Percentiles rank a stretch among this genome's conserved stretches.
Evolutionary conservation across 164 flowering plant genomes (phyloP).

Genomic region (Annona cherimola): DNA sequence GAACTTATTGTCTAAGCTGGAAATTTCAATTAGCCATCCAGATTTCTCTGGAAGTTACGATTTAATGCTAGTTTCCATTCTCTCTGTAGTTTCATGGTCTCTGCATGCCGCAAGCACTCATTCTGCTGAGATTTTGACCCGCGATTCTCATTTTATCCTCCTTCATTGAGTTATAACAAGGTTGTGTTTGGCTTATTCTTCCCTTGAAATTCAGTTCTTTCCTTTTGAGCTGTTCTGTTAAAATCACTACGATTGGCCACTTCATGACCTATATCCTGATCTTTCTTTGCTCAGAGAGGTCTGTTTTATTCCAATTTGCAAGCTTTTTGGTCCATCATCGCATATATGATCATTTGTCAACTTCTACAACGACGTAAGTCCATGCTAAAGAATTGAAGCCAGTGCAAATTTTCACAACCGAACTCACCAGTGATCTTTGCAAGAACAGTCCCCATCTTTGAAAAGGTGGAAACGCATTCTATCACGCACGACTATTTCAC

Average conservation of each 20-base stretch:
- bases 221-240: background rate
- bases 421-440: constrained; percentile 30
- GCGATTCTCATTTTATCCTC: no score
- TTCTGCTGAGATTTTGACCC: background rate
- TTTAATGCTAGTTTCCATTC: background rate
- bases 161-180: no score
- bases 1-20: background rate
- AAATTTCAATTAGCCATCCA: background rate
- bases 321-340: background rate
- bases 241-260: background rate
- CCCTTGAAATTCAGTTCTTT: no score
- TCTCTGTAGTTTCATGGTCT: background rate
- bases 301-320: background rate
- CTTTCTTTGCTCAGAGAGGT: background rate
- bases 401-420: background rate
- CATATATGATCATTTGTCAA: no score
- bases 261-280: background rate
- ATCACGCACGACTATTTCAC: constrained; percentile 33
- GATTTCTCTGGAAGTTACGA: background rate
- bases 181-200: no score
- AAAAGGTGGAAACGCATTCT: constrained; percentile 34
- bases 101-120: background rate
- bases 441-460: constrained; percentile 34
- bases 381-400: background rate
- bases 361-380: no score